Base-by-base conservation (phyloP, 78 protist genomes). In the Emiliania huxleyi region DNA sequence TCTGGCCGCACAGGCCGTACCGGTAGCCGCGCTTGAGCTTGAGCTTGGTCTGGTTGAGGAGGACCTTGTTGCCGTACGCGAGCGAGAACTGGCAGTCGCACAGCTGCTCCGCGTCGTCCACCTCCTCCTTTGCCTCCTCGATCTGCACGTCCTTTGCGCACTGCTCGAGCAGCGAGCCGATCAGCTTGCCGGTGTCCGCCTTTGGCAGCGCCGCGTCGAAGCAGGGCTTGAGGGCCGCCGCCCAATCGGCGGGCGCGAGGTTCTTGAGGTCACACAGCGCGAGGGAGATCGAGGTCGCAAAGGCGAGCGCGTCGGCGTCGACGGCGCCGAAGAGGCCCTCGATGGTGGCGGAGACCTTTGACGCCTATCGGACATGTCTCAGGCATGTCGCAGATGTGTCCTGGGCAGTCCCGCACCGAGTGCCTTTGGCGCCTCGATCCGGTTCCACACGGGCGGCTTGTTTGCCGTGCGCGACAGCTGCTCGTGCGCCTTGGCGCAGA, bases 31-130 rank as follows among this genome's bases (percentile, higher is more conserved):
- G 93, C 91, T 71, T 52, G 49, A 95, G 87, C 69, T 73, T 55
- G 42, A 95, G 91, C 91, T 87, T 37, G 18, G 96, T 93, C 90
- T 95, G 94, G 94, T 52, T 35, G 83, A 95, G 95, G n/a, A 95
- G 95, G 8, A 81, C 92, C 91, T 95, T 95, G 84, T 92, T 69
- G 45, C 96, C 96, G 91, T 94, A 95, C 3, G 95, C 96, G 69
- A 95, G 95, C 37, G 95, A 52, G 93, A 95, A 95, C 75, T 91
- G 45, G 91, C 94, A 90, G 93, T 95, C 81, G 93, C 96, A 95
- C 35, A 95, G 93, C 52, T 91, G 94, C 94, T 95, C 96, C n/a
- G 95, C 96, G 52, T 93, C 96, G 26, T 91, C 95, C 18, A 69
- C 94, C 46, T 84, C 89, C 35, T 92, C 94, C 90, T 81, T 42